Percentiles rank a stretch among this genome's conserved stretches.
Conservation (phyloP, 805 yeast genomes). For the Candida nonsorbophila region DNA sequence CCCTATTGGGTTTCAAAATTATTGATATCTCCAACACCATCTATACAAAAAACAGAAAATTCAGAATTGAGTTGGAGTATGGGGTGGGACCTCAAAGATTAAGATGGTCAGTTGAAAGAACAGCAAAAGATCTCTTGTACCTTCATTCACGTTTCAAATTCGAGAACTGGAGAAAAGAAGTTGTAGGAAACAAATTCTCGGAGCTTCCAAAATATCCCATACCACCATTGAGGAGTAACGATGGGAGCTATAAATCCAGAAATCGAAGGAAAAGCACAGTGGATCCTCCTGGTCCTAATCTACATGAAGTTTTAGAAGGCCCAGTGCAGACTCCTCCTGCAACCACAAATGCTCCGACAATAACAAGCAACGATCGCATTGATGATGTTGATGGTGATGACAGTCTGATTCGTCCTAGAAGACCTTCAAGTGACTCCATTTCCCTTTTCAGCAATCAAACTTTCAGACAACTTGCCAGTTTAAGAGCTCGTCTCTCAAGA, state of each 20-base stretch:
- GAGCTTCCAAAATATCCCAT: slow-evolving; percentile 43
- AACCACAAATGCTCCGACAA: too few species aligned
- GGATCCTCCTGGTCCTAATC: background rate
- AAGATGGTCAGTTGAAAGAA: slow-evolving; percentile 75
- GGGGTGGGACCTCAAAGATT: slow-evolving; percentile 79
- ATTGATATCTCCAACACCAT: slow-evolving; percentile 41
- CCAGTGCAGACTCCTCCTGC: too few species aligned
- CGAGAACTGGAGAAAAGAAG: slow-evolving; percentile 29
- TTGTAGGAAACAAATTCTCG: slow-evolving; percentile 25
- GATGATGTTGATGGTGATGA: slow-evolving; percentile 14
- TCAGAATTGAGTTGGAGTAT: slow-evolving; percentile 75
- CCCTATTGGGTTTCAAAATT: slow-evolving; percentile 64
- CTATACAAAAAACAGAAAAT: slow-evolving; percentile 39
- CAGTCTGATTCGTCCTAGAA: slow-evolving; percentile 11
- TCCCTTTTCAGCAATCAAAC: slow-evolving; percentile 11
- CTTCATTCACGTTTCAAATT: slow-evolving; percentile 67
- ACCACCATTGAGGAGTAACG: slow-evolving; percentile 27
- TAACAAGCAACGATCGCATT: too few species aligned
- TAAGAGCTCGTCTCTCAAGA: slow-evolving; percentile 26
- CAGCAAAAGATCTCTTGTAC: slow-evolving; percentile 63
- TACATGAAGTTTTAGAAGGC: too few species aligned
- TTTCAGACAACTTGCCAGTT: slow-evolving; percentile 19
- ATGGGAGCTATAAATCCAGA: slow-evolving; percentile 2
- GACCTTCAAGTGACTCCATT: slow-evolving; percentile 7
- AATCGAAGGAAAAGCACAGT: slow-evolving; percentile 2